These are phyloP conservation scores for Amanita inopinata DNA, from an alignment of 768 basidiomycete species.

Conservation along the genomic window DNA sequence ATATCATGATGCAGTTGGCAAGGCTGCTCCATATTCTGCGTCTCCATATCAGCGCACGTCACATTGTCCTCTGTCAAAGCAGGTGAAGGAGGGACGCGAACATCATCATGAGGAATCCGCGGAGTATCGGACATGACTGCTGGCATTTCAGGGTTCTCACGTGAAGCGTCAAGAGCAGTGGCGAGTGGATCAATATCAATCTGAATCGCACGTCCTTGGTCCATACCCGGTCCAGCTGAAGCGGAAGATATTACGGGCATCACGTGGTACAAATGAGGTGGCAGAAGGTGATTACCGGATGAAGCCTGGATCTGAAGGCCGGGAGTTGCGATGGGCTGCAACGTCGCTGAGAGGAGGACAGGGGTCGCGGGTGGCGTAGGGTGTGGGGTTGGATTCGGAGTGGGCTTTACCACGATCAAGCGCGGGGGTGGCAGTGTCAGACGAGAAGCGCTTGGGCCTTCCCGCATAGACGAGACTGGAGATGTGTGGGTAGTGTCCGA, in stretches of 20 bases:
- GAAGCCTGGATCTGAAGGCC: background rate
- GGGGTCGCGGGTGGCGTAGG: slow-evolving; percentile 75
- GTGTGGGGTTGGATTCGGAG: slow-evolving; percentile 67
- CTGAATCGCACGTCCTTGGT: background rate
- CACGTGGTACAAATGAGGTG: slow-evolving; percentile 6
- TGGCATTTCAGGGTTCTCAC: background rate
- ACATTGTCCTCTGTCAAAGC: slow-evolving; percentile 10
- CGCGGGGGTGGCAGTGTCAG: slow-evolving; percentile 29
- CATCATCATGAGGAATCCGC: background rate
- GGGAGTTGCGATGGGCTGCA: background rate
- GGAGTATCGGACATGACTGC: background rate
- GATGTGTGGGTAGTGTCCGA: slow-evolving; percentile 4
- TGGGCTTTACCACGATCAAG: slow-evolving; percentile 65
- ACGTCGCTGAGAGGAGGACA: slow-evolving; percentile 16
- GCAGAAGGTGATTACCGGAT: slow-evolving; percentile 8
- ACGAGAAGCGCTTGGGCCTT: slow-evolving; percentile 9
- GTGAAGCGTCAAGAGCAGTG: background rate
- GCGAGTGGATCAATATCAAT: background rate
- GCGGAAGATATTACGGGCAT: background rate
- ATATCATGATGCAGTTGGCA: slow-evolving; percentile 1
- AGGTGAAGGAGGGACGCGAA: slow-evolving; percentile 15
- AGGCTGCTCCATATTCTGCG: background rate
- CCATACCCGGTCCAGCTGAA: background rate
- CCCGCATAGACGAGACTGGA: slow-evolving; percentile 3
- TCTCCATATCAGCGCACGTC: background rate